These are phyloP conservation scores for Leptographium procerum DNA, from an alignment of 2,329 filamentous ascomycete species.

Conservation along the genomic window DNA sequence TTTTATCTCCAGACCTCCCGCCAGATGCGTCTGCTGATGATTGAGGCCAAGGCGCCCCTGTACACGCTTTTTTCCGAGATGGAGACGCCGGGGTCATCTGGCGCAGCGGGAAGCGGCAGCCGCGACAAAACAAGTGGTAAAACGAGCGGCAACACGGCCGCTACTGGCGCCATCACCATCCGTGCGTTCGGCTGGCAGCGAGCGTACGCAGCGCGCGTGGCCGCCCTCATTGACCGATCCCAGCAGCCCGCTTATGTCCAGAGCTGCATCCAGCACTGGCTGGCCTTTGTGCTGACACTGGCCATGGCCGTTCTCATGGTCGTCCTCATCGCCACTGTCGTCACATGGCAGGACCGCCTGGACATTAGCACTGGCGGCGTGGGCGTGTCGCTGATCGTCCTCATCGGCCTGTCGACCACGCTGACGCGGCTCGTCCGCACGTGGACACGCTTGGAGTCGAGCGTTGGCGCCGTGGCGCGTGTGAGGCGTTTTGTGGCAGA, in stretches of 20 bases:
- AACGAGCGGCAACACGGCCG: not conserved
- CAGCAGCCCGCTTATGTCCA: not conserved
- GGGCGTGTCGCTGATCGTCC: too few species aligned
- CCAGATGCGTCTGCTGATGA: too few species aligned
- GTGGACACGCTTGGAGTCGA: too few species aligned
- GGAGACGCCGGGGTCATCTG: not conserved
- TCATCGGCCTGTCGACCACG: too few species aligned
- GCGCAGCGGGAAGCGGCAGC: too few species aligned
- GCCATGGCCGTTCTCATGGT: not conserved
- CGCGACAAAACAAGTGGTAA: not conserved
- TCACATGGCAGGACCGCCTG: not conserved
- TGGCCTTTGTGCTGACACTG: not conserved
- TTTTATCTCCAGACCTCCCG: slow-evolving; percentile 2
- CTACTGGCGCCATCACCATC: too few species aligned
- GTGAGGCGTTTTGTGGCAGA: too few species aligned
- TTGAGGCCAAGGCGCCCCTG: too few species aligned
- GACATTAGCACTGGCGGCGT: not conserved
- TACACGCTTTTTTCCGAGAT: not conserved
- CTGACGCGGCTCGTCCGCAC: too few species aligned
- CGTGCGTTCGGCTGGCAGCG: not conserved
- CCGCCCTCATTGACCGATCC: not conserved
- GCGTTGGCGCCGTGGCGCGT: too few species aligned
- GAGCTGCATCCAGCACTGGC: slow-evolving; percentile 1
- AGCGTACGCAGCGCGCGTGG: not conserved
- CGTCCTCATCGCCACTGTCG: not conserved